Percentiles rank a stretch among this genome's conserved stretches.
Evolutionary conservation across 495 filamentous ascomycete species (phyloP).

Genomic region (Penicillium verhagenii): DNA sequence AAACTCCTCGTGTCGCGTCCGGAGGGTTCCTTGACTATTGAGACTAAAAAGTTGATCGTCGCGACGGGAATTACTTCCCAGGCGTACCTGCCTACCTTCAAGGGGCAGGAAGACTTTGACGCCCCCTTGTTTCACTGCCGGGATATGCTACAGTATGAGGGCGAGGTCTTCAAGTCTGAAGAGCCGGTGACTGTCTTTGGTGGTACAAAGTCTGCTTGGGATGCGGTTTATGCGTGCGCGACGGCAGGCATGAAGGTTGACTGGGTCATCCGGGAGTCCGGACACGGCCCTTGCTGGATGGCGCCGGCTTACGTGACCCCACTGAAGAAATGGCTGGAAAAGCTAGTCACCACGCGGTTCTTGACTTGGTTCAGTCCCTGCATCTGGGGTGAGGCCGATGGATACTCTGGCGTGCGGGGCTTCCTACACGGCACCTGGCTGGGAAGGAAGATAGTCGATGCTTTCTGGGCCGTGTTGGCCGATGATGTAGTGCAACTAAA

Average conservation of each 20-base stretch:
- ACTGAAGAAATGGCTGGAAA: conserved; percentile 58
- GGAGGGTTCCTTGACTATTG: conserved; percentile 27
- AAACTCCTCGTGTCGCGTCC: conserved; percentile 29
- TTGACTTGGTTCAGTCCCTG: conserved; percentile 67
- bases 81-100: conserved; percentile 52
- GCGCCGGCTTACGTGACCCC: conserved; percentile 61
- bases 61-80: conserved; percentile 69
- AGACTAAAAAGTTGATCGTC: conserved; percentile 60
- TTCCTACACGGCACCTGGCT: conserved; percentile 67
- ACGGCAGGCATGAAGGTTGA: conserved; percentile 64
- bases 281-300: conserved; percentile 75
- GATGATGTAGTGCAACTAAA: conserved; percentile 60
- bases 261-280: conserved; percentile 76
- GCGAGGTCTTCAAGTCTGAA: conserved; percentile 29
- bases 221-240: conserved; percentile 70
- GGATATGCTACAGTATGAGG: conserved; percentile 50
- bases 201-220: conserved; percentile 73
- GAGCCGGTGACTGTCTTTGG: conserved; percentile 62
- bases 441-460: conserved; percentile 65
- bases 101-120: conserved; percentile 49
- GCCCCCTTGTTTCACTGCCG: conserved; percentile 63
- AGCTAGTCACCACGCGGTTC: conserved; percentile 62
- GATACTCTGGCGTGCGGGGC: conserved; percentile 39
- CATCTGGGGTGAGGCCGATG: conserved; percentile 58
- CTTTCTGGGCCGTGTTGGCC: conserved; percentile 64